A percentile compares a stretch with the other conserved stretches of the same genome.
phyloP scores from a whole-genome alignment of 2,329 filamentous ascomycete genomes.

The Monosporascus ibericus region DNA sequence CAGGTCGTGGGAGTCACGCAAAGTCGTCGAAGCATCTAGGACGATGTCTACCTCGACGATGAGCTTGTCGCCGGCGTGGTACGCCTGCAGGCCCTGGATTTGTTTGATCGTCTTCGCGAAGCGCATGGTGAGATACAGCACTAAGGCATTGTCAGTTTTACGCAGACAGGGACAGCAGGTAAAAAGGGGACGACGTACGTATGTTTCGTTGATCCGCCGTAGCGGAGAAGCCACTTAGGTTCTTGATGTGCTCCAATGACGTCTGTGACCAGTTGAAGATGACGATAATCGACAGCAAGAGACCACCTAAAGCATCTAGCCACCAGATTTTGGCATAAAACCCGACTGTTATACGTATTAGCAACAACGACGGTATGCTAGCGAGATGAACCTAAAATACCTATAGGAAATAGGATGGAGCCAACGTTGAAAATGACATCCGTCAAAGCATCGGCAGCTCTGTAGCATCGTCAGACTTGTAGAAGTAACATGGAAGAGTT shows the following conservation, averaged over 20 bases:
- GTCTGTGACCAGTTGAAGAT: conserved; percentile 75
- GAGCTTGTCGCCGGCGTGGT: conserved; percentile 79
- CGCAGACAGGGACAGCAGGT: background rate
- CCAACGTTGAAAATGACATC: conserved; percentile 90
- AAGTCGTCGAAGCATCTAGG: conserved; percentile 65
- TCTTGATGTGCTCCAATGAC: conserved; percentile 70
- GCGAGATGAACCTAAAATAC: conserved; percentile 30
- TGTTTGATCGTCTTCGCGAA: conserved; percentile 83
- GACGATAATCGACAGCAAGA: conserved; percentile 71
- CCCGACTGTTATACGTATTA: conserved; percentile 44
- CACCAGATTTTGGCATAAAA: conserved; percentile 76
- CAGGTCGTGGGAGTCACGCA: conserved; percentile 78
- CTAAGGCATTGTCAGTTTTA: conserved; percentile 16
- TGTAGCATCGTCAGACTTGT: conserved; percentile 14
- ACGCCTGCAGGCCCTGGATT: conserved; percentile 79
- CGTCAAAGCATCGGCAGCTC: conserved; percentile 50
- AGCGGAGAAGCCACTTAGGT: conserved; percentile 72
- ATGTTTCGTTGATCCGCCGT: conserved; percentile 78
- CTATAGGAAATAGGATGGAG: conserved; percentile 77
- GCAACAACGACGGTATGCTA: background rate
- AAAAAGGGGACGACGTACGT: conserved; percentile 21
- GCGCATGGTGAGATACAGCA: conserved; percentile 88
- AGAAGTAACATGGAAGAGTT: background rate
- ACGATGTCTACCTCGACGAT: conserved; percentile 82
- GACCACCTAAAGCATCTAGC: conserved; percentile 73